A percentile compares a stretch with the other conserved stretches of the same genome.
phyloP scores from a whole-genome alignment of 768 basidiomycete genomes.

The Asterophora parasitica region DNA sequence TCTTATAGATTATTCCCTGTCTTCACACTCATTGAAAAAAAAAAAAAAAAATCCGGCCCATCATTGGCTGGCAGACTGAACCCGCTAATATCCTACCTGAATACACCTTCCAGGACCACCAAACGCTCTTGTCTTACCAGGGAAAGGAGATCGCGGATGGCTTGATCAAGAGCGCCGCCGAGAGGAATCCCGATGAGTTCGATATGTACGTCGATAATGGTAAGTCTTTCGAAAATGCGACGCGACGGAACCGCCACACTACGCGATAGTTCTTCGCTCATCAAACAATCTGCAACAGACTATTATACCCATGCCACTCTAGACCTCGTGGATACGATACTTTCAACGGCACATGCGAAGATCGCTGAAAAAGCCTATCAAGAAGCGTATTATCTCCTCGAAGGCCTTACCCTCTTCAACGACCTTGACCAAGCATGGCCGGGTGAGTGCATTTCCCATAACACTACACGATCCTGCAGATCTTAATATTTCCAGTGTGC shows the following conservation, averaged over 20 bases:
- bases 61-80: not conserved
- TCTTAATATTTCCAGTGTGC: constrained; percentile 20
- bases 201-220: constrained; percentile 33
- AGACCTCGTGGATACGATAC: constrained; percentile 29
- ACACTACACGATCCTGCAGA: not conserved
- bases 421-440: constrained; percentile 26
- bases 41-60: too few relatives aligned
- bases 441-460: constrained; percentile 19
- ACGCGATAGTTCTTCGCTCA: not conserved
- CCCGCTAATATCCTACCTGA: constrained; percentile 24
- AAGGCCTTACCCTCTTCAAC: constrained; percentile 29
- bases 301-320: constrained; percentile 30
- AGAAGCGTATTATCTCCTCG: constrained; percentile 28
- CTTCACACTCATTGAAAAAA: constrained; percentile 5
- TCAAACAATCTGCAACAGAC: constrained; percentile 17
- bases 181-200: constrained; percentile 29
- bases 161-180: constrained; percentile 25
- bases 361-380: constrained; percentile 28
- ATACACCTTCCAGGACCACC: constrained; percentile 28
- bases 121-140: constrained; percentile 25
- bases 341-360: constrained; percentile 26
- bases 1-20: constrained; percentile 14
- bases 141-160: constrained; percentile 24
- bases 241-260: not conserved
- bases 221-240: constrained; percentile 11